Base-by-base conservation (phyloP, 2,329 filamentous ascomycete genomes). In the Cladosporium halotolerans region DNA sequence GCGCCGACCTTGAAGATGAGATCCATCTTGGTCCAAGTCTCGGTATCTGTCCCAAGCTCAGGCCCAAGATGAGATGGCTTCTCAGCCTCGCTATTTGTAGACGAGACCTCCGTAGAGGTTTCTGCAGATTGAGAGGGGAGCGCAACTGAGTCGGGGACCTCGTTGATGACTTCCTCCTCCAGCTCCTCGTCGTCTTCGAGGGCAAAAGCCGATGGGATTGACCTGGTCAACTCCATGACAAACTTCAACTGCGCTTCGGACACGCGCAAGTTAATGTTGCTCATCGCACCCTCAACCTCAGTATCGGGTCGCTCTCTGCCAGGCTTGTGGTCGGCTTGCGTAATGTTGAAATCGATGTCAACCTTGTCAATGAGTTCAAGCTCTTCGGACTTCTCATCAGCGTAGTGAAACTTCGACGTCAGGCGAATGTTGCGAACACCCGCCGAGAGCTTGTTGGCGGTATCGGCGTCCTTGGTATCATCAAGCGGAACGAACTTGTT, bases 311-410 rank as follows among this genome's bases (percentile, higher is more conserved):
- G 81, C 64, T 93, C 85, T 50, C 80, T 76, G 11, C 86, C 87
- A 32, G 81, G 70, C 61, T 82, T 84, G 66, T 99, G 93, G 66
- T 97, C 92, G 1, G 91, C 82, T 70, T 96, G 92, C 2, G 87
- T 95, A 59, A 99, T 85, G 56, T 88, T 88, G 72, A 99, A 96
- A 45, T 88, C 88, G 19, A 99, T 76, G 67, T 99, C 93, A 10
- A 99, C 90, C 62, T 96, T 90, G 64, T 99, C 91, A 61, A 99
- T 96, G 75, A 99, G 86, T 67, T 99, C 89, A 7, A 99, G 76
- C 67, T 96, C 90, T 69, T 99, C 93, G 0, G 82, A 82, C 53
- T 80, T 72, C 33, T 83, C 81, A 2, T 84, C 78, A 0, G 81
- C 70, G 62, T 95, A 97, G 66, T 95, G 82, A 64, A 97, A 89